Percentiles rank a stretch among this genome's conserved stretches.
Conservation (phyloP, 371 early-diverging fungal genomes). For the Synchytrium microbalum region DNA sequence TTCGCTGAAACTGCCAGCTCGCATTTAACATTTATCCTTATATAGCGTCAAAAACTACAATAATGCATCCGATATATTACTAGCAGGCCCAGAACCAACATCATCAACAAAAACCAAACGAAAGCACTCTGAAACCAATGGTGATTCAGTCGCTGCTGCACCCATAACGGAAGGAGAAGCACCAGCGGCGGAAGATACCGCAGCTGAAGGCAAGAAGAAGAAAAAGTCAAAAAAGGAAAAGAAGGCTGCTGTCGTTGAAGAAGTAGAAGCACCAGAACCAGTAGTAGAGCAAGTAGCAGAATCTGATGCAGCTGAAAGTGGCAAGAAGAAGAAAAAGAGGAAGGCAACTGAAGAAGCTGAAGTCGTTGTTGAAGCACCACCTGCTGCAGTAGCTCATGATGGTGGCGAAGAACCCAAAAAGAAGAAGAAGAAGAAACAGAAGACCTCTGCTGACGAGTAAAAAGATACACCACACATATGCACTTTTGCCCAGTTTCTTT, state of each 20-base stretch:
- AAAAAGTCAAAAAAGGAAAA: constrained; percentile 16
- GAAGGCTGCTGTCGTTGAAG: constrained; percentile 14
- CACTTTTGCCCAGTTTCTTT: constrained; percentile 3
- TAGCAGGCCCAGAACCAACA: too few species aligned
- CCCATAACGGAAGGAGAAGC: constrained; percentile 73
- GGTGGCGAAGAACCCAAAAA: constrained; percentile 12
- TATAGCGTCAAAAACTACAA: too few species aligned
- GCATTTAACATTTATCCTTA: too few species aligned
- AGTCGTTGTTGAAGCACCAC: too few species aligned
- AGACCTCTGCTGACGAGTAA: constrained; percentile 39
- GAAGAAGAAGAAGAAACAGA: constrained; percentile 56
- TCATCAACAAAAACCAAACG: too few species aligned
- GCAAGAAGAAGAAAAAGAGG: constrained; percentile 23
- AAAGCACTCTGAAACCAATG: too few species aligned
- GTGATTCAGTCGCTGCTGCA: constrained; percentile 70
- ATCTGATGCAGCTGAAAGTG: constrained; percentile 18
- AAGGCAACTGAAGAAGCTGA: constrained; percentile 16
- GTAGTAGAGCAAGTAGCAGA: too few species aligned
- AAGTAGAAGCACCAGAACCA: not conserved
- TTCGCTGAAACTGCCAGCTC: too few species aligned
- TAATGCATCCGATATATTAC: too few species aligned
- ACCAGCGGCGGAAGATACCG: constrained; percentile 26
- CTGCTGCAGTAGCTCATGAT: too few species aligned
- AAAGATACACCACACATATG: constrained; percentile 1
- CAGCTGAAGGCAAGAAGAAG: constrained; percentile 10